These are phyloP conservation scores for Penicillium herquei DNA, from an alignment of 495 filamentous ascomycete genomes.

Conservation along the genomic window DNA sequence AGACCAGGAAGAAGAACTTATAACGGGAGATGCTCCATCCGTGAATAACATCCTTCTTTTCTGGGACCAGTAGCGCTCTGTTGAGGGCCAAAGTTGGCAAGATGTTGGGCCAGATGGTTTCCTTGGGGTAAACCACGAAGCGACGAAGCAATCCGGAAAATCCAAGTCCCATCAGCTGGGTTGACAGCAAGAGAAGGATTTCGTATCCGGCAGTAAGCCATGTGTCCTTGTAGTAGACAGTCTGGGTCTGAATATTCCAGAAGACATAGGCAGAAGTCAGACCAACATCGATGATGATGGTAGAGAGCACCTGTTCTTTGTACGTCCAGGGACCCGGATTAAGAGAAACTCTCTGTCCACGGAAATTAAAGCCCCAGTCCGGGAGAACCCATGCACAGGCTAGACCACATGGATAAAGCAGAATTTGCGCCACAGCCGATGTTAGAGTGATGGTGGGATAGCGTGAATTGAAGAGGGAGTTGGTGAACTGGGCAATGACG, in stretches of 20 bases:
- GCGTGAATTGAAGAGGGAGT: background rate
- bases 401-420: background rate
- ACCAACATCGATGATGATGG: background rate
- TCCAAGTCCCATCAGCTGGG: background rate
- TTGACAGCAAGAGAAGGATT: constrained; percentile 1
- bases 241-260: background rate
- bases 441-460: background rate
- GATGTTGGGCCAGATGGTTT: background rate
- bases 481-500: background rate
- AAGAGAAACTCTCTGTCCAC: background rate
- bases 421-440: background rate
- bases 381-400: background rate
- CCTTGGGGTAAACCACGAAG: background rate
- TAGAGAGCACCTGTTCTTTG: background rate
- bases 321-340: background rate
- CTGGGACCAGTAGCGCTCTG: background rate
- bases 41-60: background rate
- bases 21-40: background rate
- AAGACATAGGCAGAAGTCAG: background rate
- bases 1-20: background rate
- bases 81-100: background rate
- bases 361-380: background rate
- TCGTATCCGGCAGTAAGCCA: background rate
- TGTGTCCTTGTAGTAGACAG: background rate
- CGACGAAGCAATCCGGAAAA: background rate